Evolutionary conservation across 2,329 filamentous ascomycete genomes (phyloP).

Genomic region (Bimuria novae-zelandiae): DNA sequence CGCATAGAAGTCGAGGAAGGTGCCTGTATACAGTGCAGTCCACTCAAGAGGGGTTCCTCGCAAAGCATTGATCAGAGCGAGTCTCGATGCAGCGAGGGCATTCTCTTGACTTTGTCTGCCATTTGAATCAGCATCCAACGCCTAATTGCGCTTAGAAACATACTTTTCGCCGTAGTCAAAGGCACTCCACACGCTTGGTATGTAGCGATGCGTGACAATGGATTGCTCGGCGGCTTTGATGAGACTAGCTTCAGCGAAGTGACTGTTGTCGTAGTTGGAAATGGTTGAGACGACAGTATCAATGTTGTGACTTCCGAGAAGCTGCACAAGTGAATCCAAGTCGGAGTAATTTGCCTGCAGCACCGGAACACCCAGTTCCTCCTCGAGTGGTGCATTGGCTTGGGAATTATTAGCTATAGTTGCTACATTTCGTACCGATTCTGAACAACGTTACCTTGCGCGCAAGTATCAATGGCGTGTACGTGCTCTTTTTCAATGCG

Average conservation of each 20-base stretch:
- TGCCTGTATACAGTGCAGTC: constrained; percentile 26
- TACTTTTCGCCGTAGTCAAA: too few relatives aligned
- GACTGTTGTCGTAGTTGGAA: constrained; percentile 20
- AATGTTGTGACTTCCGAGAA: constrained; percentile 46
- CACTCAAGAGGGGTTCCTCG: constrained; percentile 24
- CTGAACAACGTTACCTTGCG: constrained; percentile 46
- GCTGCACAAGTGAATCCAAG: constrained; percentile 25
- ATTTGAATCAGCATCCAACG: neutral
- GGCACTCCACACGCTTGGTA: constrained; percentile 49
- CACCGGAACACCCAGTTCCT: constrained; percentile 16
- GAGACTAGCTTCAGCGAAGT: constrained; percentile 47
- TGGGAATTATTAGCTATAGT: neutral
- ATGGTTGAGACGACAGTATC: constrained; percentile 51
- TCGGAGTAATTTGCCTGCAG: constrained; percentile 40
- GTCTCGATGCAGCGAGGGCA: constrained; percentile 1
- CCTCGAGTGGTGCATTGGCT: constrained; percentile 13
- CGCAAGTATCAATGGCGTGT: constrained; percentile 48
- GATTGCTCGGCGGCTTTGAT: constrained; percentile 52
- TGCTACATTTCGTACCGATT: neutral
- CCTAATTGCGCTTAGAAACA: too few relatives aligned
- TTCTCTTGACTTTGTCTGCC: constrained; percentile 4
- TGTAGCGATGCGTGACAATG: constrained; percentile 45
- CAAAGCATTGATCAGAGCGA: constrained; percentile 14
- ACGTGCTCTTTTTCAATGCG: constrained; percentile 42
- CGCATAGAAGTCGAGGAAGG: constrained; percentile 35